Base-by-base conservation (phyloP, 2,329 filamentous ascomycete species). In the Apiospora rasikravindrae region DNA sequence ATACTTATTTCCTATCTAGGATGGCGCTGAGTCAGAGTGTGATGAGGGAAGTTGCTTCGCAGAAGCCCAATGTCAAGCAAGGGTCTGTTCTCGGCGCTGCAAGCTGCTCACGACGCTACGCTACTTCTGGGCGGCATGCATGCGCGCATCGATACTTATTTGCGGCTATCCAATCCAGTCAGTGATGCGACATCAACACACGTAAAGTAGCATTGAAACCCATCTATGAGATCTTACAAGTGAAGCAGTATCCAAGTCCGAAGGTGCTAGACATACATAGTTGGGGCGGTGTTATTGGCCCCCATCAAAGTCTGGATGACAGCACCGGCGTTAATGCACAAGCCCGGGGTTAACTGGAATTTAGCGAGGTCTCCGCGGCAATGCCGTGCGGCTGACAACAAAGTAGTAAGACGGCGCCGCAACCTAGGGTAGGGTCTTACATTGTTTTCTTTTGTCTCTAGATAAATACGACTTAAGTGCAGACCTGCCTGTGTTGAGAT, bases 261-360 rank as follows among this genome's bases (percentile, higher is more conserved):
- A 3, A 37, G 33, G 33, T 37, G 33, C 33, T 10, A 37, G n/a
- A n/a, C n/a, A 26, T 22, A 61, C n/a, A n/a, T n/a, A n/a, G 7
- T 10, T n/a, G 29, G n/a, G 29, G 53, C 29, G 16, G 29, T 13
- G 29, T 37, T 61, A n/a, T 37, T n/a, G 37, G 19, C 19, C 16
- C 16, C 53, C 53, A 29, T 22, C 29, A n/a, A 19, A 8, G 26
- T 8, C 53, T 19, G 53, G 19, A 64, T 37, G 53, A 13, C 57
- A n/a, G 19, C 57, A 13, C 8, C 57, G 57, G 33, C 8, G 19
- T 64, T 64, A 40, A 64, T 10, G 57, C 22, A 64, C 57, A 64
- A 24, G n/a, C 57, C 33, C 57, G 57, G 57, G 33, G 16, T 40
- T 64, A 64, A n/a, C 19, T 64, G 57, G 57, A n/a, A n/a, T 64